Conservation (phyloP, 2,329 filamentous ascomycete genomes). For the Calonectria crousiana region DNA sequence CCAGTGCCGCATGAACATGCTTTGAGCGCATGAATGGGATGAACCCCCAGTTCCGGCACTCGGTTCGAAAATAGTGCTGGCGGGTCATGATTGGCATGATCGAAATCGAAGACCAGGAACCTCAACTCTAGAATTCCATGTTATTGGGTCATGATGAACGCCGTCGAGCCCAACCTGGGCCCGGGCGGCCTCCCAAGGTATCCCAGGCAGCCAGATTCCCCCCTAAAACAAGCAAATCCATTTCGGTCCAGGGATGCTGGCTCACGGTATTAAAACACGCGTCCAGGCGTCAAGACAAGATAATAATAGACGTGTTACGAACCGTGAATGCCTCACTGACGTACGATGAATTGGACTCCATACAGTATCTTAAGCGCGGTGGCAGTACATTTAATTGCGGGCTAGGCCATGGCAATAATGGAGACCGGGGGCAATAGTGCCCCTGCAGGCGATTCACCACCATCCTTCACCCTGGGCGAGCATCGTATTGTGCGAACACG, state of each 20-base stretch:
- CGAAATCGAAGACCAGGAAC: slow-evolving; percentile 5
- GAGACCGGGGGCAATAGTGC: background rate
- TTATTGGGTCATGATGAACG: slow-evolving; percentile 12
- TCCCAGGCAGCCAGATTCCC: background rate
- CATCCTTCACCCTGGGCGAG: background rate
- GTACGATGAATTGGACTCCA: background rate
- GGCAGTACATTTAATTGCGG: slow-evolving; percentile 11
- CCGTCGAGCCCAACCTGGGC: background rate
- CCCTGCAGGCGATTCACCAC: slow-evolving; percentile 15
- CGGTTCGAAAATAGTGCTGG: background rate
- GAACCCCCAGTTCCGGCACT: slow-evolving; percentile 12
- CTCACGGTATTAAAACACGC: background rate
- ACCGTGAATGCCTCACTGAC: background rate
- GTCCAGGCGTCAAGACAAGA: background rate
- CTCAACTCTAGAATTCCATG: slow-evolving; percentile 1
- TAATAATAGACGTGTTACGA: slow-evolving; percentile 15
- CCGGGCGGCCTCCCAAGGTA: slow-evolving; percentile 20
- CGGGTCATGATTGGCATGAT: slow-evolving; percentile 13
- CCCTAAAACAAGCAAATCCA: background rate
- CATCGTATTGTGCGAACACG: slow-evolving; percentile 22
- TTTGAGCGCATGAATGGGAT: slow-evolving; percentile 11
- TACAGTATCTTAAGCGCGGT: background rate
- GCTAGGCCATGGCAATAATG: background rate
- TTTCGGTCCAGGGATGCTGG: background rate
- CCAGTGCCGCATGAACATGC: background rate